Conservation (phyloP, 179 eudicot genomes). For the Patellifolia procumbens region DNA sequence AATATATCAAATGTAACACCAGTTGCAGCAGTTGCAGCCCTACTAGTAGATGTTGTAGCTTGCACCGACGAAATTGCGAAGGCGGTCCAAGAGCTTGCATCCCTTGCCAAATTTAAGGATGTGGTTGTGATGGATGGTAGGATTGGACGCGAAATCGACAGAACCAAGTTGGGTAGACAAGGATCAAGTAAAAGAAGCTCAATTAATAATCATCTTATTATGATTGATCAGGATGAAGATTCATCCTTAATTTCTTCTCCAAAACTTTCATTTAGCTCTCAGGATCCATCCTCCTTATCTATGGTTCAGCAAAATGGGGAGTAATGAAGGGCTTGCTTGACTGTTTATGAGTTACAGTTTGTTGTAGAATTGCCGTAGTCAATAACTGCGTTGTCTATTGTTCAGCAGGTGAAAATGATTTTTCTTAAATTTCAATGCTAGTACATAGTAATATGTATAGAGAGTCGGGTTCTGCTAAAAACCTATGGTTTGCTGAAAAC, state of each 20-base stretch:
- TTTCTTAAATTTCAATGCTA: too few relatives aligned
- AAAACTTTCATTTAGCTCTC: neutral
- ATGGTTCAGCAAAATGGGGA: neutral
- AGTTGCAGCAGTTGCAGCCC: slow-evolving; percentile 21
- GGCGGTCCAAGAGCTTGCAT: slow-evolving; percentile 30
- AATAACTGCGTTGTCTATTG: too few relatives aligned
- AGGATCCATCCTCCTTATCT: neutral
- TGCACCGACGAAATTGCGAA: slow-evolving; percentile 22
- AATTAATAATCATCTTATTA: neutral
- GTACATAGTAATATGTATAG: too few relatives aligned
- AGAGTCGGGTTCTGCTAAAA: too few relatives aligned
- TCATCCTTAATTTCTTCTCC: neutral
- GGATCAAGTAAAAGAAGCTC: neutral
- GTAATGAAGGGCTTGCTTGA: neutral
- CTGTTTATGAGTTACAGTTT: too few relatives aligned
- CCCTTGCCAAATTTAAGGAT: slow-evolving; percentile 19
- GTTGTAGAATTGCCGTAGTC: too few relatives aligned
- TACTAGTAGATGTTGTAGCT: slow-evolving; percentile 17
- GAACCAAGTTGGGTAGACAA: neutral
- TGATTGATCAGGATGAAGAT: neutral
- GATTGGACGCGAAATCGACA: neutral
- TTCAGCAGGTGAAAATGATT: too few relatives aligned
- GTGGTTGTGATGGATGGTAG: neutral
- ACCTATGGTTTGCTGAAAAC: too few relatives aligned
- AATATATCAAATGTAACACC: slow-evolving; percentile 19